A percentile compares a stretch with the other conserved stretches of the same genome.
These are phyloP conservation scores for Trifolium pratense DNA, from an alignment of 306 rosid genomes.

Conservation along the genomic window DNA sequence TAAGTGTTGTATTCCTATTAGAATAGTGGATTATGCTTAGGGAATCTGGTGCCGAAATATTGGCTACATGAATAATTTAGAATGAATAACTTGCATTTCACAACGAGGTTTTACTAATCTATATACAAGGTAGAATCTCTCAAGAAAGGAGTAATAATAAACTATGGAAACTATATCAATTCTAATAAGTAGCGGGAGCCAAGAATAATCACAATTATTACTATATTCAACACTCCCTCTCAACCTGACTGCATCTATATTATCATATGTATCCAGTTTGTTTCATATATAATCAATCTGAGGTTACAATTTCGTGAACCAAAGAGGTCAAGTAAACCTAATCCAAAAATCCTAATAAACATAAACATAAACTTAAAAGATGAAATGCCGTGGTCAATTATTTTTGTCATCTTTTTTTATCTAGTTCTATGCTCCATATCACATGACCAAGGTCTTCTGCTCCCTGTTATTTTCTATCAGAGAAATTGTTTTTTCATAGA, in stretches of 20 bases:
- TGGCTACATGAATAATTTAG: background rate
- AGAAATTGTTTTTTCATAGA: background rate
- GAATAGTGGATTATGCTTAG: constrained; percentile 5
- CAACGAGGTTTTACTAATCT: background rate
- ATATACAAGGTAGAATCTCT: background rate
- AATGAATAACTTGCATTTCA: constrained; percentile 3
- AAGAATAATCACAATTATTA: background rate
- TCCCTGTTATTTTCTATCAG: background rate
- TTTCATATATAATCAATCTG: background rate
- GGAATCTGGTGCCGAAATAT: background rate
- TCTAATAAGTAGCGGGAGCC: background rate
- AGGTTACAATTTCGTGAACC: background rate
- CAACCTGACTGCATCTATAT: background rate
- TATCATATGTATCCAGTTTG: background rate
- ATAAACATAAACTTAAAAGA: background rate
- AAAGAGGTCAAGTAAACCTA: background rate
- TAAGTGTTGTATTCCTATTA: background rate
- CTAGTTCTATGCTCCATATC: background rate
- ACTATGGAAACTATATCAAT: background rate
- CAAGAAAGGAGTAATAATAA: background rate
- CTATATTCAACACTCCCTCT: background rate
- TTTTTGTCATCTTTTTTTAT: background rate
- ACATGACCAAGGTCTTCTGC: background rate
- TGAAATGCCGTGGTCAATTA: background rate
- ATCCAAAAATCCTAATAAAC: background rate